These are phyloP conservation scores for Aspergillus biplanus DNA, from an alignment of 495 filamentous ascomycete genomes.

Conservation along the genomic window DNA sequence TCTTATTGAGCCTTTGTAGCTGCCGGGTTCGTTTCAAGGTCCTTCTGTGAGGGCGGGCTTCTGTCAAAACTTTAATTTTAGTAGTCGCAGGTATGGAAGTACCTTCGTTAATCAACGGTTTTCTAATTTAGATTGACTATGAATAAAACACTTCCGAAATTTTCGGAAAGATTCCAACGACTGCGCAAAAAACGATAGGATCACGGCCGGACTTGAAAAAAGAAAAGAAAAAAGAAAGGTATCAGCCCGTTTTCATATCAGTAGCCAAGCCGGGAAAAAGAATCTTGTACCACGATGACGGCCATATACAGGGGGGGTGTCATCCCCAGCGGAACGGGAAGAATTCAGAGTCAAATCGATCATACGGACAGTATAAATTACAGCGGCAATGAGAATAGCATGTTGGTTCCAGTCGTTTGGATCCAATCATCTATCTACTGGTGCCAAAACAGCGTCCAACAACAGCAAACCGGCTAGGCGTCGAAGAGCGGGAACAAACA, in stretches of 20 bases:
- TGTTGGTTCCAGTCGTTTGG: background rate
- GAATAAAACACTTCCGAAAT: too few species aligned
- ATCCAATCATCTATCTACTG: background rate
- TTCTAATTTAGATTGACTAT: too few species aligned
- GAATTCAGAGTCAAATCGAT: background rate
- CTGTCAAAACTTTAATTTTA: too few species aligned
- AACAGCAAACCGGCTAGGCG: background rate
- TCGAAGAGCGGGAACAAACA: background rate
- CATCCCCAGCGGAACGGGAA: background rate
- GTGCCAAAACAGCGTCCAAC: background rate
- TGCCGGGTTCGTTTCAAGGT: background rate
- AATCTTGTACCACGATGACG: background rate
- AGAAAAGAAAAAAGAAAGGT: background rate
- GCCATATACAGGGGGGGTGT: background rate
- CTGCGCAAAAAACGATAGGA: too few species aligned
- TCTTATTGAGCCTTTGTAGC: background rate
- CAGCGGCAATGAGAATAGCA: background rate
- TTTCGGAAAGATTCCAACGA: too few species aligned
- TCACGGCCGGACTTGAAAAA: background rate
- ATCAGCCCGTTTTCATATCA: background rate
- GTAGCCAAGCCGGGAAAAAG: slow-evolving; percentile 5
- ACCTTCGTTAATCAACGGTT: too few species aligned
- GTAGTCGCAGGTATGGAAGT: too few species aligned
- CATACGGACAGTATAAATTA: background rate
- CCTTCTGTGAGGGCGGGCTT: background rate